Evolutionary conservation across 768 basidiomycete genomes (phyloP).

Genomic region (Boletus patriciae): DNA sequence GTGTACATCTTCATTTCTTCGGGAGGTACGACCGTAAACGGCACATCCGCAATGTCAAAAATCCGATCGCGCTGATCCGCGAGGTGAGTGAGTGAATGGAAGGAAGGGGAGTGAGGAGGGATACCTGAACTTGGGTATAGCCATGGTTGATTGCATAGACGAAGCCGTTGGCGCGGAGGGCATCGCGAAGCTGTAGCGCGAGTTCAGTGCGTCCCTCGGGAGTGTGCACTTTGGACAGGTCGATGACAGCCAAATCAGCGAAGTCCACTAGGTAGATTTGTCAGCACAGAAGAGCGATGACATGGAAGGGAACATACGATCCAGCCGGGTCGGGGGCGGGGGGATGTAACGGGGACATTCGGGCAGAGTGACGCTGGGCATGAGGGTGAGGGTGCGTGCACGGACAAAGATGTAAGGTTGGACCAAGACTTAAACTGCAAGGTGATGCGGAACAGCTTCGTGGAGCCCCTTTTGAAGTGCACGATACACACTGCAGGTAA

Average conservation of each 20-base stretch:
- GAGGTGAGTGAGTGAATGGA: slow-evolving; percentile 3
- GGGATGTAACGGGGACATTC: slow-evolving; percentile 36
- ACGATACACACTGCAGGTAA: too few relatives aligned
- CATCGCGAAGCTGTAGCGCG: slow-evolving; percentile 43
- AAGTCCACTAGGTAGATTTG: slow-evolving; percentile 42
- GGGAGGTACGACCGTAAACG: slow-evolving; percentile 41
- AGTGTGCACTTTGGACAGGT: slow-evolving; percentile 44
- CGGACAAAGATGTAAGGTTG: neutral
- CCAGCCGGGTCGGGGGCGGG: slow-evolving; percentile 33
- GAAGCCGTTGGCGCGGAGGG: slow-evolving; percentile 45
- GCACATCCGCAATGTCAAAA: slow-evolving; percentile 48
- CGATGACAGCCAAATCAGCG: slow-evolving; percentile 54
- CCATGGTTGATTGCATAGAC: slow-evolving; percentile 42
- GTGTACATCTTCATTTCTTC: slow-evolving; percentile 44
- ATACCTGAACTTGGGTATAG: slow-evolving; percentile 39
- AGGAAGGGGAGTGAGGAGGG: neutral
- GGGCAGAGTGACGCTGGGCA: slow-evolving; percentile 34
- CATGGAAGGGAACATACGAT: slow-evolving; percentile 28
- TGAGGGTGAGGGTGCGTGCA: slow-evolving; percentile 10
- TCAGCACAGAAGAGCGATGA: neutral
- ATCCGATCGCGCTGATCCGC: slow-evolving; percentile 44
- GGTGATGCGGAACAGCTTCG: too few relatives aligned
- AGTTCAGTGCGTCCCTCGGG: slow-evolving; percentile 43
- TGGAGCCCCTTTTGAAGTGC: too few relatives aligned
- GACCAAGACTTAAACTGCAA: neutral